Evolutionary conservation across 2,329 filamentous ascomycete species (phyloP), one percentile per base, ranked within the genome.

Genomic region (Aureobasidium leucospermi): DNA sequence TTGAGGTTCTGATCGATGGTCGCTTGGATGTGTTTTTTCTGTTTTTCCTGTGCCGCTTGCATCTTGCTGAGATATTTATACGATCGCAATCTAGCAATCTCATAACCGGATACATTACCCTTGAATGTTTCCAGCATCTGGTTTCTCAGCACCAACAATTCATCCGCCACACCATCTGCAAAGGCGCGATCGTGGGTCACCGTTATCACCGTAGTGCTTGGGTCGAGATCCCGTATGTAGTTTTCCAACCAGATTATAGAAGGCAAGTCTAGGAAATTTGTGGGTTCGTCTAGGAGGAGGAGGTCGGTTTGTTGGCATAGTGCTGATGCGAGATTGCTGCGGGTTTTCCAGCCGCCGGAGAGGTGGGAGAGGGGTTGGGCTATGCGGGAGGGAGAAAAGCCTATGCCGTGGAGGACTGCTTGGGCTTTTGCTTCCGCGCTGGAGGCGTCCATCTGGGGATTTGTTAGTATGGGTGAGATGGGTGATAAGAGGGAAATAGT

Each of bases 101-200:
- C 88, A 69, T 90, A 95, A 0, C 83, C 81, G 0, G 85, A 79
- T 0, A 95, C 76, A 60, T 88, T 87, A 1, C 90, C 90, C 49
- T 86, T 84, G 72, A 94, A 94, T 59, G 87, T 87, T 1, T 83
- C 83, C 0, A 95, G 77, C 15, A 79, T 78, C 66, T 89, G 85
- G 60, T 93, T 86, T 32, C 85, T 85, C 19, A 95, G 75, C 36
- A 95, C 84, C 23, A 95, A 78, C 2, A 93, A 80, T 71, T 95
- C 88, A 62, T 85, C 80, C 8, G 87, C 90, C 63, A 90, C 86
- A 0, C 85, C 81, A 55, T 90, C 86, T 49, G 87, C 83, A 68
- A 96, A 95, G 64, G 88, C 86, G 15, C 90, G 83, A 70, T 96
- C 90, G 73, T 96, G 90, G 0, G 90, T 94, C 2, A 94, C 89